Evolutionary conservation across 805 yeast genomes (phyloP), one percentile per base, ranked within the genome.

Genomic region (Kodamaea laetipori): DNA sequence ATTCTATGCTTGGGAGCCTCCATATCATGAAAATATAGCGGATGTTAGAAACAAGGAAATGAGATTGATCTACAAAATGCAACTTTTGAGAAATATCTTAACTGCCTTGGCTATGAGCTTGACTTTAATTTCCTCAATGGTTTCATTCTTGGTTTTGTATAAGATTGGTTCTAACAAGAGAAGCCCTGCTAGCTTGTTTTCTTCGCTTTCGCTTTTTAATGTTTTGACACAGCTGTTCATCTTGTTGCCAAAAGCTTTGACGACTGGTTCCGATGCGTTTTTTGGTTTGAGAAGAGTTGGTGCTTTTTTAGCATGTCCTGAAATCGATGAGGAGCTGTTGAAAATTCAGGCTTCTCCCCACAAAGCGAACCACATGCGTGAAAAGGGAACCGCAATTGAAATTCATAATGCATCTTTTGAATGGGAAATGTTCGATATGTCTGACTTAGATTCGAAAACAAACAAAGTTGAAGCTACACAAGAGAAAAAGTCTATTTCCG

Each of bases 1-100:
- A 67, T 86, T 77, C 61, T 90, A 90, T 60, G 87, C 95, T 1
- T 90, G 97, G 97, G 97, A 90, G 65, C 73, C 72, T 24, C 90
- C 97, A 1, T 90, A 88, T 59, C 73, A 73, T 43, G 61, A 73
- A 7, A 68, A 75, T 41, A 75, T 90, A 24, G 57, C 78, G n/a
- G 73, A 69, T 7, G 70, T 78, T 18, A 77, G 97, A 59, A 54
- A 58, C 0, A 57, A 66, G 16, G 97, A 90, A 64, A 82, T 86
- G 76, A 53, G 56, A 4, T 68, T 71, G 39, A 74, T 90, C 48
- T 74, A 81, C 49, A 70, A 66, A 41, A 77, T 88, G 71, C 90
- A 86, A 56, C 69, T 82, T 32, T 60, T 79, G 25, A 79, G 92
- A 59, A 86, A 80, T 52, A 62, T 84, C 39, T 55, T 63, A 33